Base-by-base conservation (phyloP, 129 eudicot genomes). In the Pittosporum tobira region DNA sequence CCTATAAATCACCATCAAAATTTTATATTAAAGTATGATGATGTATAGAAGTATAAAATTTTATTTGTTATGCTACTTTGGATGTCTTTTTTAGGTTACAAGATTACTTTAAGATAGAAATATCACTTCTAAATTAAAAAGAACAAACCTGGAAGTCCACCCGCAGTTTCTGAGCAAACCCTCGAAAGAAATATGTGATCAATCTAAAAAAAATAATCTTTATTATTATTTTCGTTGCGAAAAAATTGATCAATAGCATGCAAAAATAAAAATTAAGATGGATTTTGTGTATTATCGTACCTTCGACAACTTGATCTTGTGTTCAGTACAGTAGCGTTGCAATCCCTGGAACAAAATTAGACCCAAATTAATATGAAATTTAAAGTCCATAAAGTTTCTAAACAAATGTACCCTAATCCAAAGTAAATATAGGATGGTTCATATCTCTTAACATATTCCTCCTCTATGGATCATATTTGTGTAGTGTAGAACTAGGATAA, bases 101-200 rank as follows among this genome's bases (percentile, higher is more conserved):
- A 3, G n/a, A n/a, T 16, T n/a, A 25, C 45, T 18, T n/a, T 23
- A 15, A 6, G 20, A 14, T 21, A 34, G n/a, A 61, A 37, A 19
- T 3, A 3, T 42, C 44, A 44, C 18, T 23, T 65, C 2, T 52
- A 26, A 25, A 6, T 52, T 34, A n/a, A 7, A 42, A 44, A 30
- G 44, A 13, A 19, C 74, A 68, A 52, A 85, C 97, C 95, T 75
- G 97, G 97, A 61, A 90, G 81, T 48, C 97, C 97, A 61, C 97
- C 95, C 1, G 97, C 95, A 66, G 97, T 91, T 86, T 91, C 98
- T 51, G 98, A 83, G 79, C 95, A 86, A 42, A 91, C 98, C 21
- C 98, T 94, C 13, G 98, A 86, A 58, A 91, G 85, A 72, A 91
- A 91, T 78, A 91, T 78, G 81, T 91, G 95, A 83, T 91, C 98